Conservation (phyloP, 305 asterid genomes). For the Fraxinus xanthoxyloides region DNA sequence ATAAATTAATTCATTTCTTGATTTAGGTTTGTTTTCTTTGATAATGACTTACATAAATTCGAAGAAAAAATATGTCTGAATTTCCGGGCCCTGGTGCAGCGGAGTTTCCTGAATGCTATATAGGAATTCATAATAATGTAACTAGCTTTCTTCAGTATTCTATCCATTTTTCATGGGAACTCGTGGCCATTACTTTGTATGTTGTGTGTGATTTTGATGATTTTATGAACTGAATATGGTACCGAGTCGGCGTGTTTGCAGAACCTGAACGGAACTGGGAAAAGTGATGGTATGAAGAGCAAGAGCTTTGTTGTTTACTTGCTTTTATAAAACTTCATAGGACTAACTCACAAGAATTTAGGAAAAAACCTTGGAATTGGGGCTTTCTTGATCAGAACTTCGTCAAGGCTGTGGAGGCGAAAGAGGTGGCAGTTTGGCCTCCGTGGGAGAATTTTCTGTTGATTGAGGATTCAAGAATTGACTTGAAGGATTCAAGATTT, state of each 20-base stretch:
- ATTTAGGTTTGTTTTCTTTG: background rate
- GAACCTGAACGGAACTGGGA: constrained; percentile 52
- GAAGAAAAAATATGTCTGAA: constrained; percentile 54
- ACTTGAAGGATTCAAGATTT: background rate
- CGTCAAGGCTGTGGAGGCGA: too few relatives aligned
- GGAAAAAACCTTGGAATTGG: too few relatives aligned
- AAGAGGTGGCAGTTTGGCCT: constrained; percentile 47
- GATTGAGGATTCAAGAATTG: background rate
- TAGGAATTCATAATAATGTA: constrained; percentile 50
- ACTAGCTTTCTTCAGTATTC: constrained; percentile 49
- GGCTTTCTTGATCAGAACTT: too few relatives aligned
- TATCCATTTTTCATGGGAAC: constrained; percentile 56
- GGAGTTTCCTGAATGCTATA: constrained; percentile 33
- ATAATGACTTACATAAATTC: constrained; percentile 82
- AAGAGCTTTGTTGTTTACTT: too few relatives aligned
- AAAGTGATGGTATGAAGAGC: background rate
- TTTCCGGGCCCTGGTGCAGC: constrained; percentile 57
- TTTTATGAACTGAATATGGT: constrained; percentile 49
- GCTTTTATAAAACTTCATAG: too few relatives aligned
- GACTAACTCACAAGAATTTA: too few relatives aligned
- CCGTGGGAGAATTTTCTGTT: background rate
- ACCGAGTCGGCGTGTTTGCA: constrained; percentile 40
- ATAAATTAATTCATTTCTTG: background rate
- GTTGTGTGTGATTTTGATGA: constrained; percentile 47
- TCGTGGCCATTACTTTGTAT: constrained; percentile 45